These are phyloP conservation scores for Brassica balearica DNA, from an alignment of 441 rosid genomes.

Conservation along the genomic window DNA sequence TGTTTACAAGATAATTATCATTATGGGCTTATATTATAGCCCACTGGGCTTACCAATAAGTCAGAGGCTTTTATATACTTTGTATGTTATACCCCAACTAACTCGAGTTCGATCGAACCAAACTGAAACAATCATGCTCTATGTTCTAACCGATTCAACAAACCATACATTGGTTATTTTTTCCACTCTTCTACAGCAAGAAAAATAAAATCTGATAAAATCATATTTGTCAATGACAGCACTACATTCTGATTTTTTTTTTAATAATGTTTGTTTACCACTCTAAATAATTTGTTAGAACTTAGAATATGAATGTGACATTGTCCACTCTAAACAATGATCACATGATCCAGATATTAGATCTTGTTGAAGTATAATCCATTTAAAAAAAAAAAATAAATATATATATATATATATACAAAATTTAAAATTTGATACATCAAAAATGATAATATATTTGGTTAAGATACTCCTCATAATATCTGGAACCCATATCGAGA, in stretches of 20 bases:
- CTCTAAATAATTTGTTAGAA: neutral
- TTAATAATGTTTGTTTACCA: neutral
- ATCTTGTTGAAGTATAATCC: neutral
- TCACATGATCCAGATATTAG: too few relatives aligned
- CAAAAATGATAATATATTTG: neutral
- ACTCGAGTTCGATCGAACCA: neutral
- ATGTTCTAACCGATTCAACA: neutral
- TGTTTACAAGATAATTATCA: too few relatives aligned
- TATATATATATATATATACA: neutral
- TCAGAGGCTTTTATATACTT: too few relatives aligned
- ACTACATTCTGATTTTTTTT: neutral
- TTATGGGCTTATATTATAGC: neutral
- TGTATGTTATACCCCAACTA: neutral
- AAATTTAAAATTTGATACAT: neutral
- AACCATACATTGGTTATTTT: neutral
- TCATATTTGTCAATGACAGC: neutral
- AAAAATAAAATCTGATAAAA: neutral
- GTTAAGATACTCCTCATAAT: neutral
- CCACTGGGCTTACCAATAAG: slow-evolving; percentile 26
- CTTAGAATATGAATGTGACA: neutral
- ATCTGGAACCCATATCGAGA: neutral
- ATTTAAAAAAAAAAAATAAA: too few relatives aligned
- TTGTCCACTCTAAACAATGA: neutral
- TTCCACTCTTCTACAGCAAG: neutral
- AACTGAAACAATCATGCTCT: neutral